Base-by-base conservation (phyloP, 2,329 filamentous ascomycete genomes). In the Sporothrix humicola region DNA sequence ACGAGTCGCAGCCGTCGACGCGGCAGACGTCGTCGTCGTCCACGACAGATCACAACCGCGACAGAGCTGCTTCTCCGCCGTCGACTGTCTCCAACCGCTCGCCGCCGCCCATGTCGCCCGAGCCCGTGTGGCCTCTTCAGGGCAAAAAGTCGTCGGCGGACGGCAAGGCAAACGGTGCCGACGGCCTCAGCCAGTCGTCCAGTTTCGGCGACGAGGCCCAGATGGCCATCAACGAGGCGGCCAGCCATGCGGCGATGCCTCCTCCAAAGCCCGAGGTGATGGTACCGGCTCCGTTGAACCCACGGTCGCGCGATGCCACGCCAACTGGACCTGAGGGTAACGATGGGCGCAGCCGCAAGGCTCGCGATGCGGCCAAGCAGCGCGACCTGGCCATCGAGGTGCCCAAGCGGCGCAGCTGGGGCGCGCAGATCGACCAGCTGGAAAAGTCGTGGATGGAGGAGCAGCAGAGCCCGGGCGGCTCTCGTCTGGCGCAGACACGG, bases 351-450 rank as follows among this genome's bases (percentile, higher is more conserved):
- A 26, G 63, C 23, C 31, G 63, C n/a, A 69, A 71, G 66, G 75
- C 75, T 2, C 23, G 56, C 2, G 73, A 75, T 15, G 54, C 59
- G 2, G 74, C 75, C 12, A 74, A 71, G 54, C 54, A 74, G 17
- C 73, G 73, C 20, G 75, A 77, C 0, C 77, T 87, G 15, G 84
- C 84, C 0, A 83, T 86, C 23, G 82, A 82, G 75, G 81, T 83
- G 0, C 82, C 85, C 1, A 81, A 83, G 23, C 82, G 84, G 50
- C 81, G 82, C 63, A 89, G 87, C 76, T 81, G 88, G 72, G 83
- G 84, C 3, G 85, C 85, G 80, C 83, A 84, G 73, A 81, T 87
- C 13, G 84, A 87, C 48, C 80, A 82, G 71, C 73, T 82, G 7
- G 81, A 82, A 61, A 79, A 79, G 75, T 77, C 78, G 4, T 79